A percentile compares a stretch with the other conserved stretches of the same genome.
phyloP scores from a whole-genome alignment of 2,329 filamentous ascomycete genomes.

The Bipolaris gigantea region DNA sequence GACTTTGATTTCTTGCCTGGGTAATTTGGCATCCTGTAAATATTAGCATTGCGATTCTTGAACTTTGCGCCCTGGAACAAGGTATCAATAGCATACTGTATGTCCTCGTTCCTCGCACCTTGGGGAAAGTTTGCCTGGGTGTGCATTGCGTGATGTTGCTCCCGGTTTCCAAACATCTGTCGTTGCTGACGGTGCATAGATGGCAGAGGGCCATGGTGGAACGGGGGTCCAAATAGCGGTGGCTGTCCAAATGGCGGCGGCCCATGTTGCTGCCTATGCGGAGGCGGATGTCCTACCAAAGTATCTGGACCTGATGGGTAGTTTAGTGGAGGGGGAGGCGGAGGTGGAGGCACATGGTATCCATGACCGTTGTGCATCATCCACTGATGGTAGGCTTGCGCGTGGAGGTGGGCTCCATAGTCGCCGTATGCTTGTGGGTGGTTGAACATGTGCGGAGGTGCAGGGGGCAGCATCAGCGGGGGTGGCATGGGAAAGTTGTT shows the following conservation, averaged over 20 bases:
- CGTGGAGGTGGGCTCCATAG: conserved; percentile 18
- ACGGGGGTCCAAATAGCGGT: conserved; percentile 8
- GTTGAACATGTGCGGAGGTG: conserved; percentile 13
- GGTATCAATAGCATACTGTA: conserved; percentile 27
- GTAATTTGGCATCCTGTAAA: conserved; percentile 20
- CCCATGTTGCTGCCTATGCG: conserved; percentile 9
- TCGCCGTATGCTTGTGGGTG: conserved; percentile 13
- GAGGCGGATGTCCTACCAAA: conserved; percentile 2
- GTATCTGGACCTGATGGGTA: conserved; percentile 4
- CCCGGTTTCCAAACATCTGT: conserved; percentile 16
- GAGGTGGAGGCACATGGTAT: conserved; percentile 14
- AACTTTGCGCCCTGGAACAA: conserved; percentile 13
- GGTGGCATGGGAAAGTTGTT: conserved; percentile 5
- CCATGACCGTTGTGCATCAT: conserved; percentile 16
- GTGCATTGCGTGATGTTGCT: conserved; percentile 19
- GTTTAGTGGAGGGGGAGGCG: neutral
- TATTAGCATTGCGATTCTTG: conserved; percentile 20
- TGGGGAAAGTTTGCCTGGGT: conserved; percentile 14
- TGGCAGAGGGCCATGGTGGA: conserved; percentile 1
- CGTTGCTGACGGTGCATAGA: conserved; percentile 9
- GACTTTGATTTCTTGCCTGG: conserved; percentile 19
- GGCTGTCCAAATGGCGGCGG: conserved; percentile 7
- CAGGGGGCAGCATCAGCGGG: conserved; percentile 11
- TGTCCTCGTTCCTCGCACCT: conserved; percentile 16
- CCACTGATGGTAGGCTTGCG: conserved; percentile 27